phyloP scores from a whole-genome alignment of 2,329 filamentous ascomycete genomes.

The Pseudohalonectria lignicola region DNA sequence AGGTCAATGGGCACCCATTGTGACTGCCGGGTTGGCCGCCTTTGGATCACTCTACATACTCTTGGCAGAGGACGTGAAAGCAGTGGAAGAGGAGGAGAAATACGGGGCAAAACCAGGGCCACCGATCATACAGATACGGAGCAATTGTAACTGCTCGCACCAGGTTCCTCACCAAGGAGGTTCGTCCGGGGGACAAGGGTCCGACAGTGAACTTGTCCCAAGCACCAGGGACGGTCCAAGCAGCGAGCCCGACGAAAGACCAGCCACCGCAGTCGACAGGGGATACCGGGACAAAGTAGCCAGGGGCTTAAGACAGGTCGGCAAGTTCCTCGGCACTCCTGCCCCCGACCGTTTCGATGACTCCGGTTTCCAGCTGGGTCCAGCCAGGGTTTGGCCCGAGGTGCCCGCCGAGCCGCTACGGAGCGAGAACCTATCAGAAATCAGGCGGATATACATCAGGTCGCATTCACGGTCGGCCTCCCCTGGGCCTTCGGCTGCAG shows the following conservation, averaged over 20 bases:
- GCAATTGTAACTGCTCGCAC: slow-evolving; percentile 14
- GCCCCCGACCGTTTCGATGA: slow-evolving; percentile 35
- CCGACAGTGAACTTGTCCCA: too few species aligned
- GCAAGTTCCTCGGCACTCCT: slow-evolving; percentile 34
- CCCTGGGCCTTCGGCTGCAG: too few species aligned
- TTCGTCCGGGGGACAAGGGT: neutral
- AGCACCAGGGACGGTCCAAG: neutral
- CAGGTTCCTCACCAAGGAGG: neutral
- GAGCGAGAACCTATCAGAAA: too few species aligned
- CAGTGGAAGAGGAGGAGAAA: neutral
- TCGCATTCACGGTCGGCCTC: too few species aligned
- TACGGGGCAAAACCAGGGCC: too few species aligned
- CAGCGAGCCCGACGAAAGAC: neutral
- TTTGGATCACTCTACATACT: slow-evolving; percentile 48
- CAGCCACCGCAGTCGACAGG: slow-evolving; percentile 7
- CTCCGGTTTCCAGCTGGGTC: slow-evolving; percentile 32
- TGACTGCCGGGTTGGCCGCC: slow-evolving; percentile 44
- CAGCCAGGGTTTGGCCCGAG: slow-evolving; percentile 39
- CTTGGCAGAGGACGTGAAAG: slow-evolving; percentile 16
- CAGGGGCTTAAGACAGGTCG: slow-evolving; percentile 26
- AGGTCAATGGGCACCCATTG: slow-evolving; percentile 51
- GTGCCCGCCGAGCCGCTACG: slow-evolving; percentile 1
- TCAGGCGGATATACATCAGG: too few species aligned
- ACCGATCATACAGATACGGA: slow-evolving; percentile 7
- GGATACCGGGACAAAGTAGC: slow-evolving; percentile 30